Evolutionary conservation across 1,284 basidiomycete genomes (phyloP).

Genomic region (Somion occarium): DNA sequence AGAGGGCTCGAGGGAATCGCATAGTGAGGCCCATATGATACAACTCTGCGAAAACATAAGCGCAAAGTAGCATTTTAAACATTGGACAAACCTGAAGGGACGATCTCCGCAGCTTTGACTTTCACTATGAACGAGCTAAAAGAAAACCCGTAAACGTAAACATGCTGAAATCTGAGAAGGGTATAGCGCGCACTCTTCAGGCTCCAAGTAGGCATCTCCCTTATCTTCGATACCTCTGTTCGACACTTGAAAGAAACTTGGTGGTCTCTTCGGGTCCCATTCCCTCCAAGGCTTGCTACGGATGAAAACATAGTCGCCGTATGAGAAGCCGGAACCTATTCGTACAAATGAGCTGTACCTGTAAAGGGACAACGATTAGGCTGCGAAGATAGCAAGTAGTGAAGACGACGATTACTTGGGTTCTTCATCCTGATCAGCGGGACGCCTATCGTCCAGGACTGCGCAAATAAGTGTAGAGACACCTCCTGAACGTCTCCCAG

Average conservation of each 20-base stretch:
- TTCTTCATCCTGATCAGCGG: constrained; percentile 50
- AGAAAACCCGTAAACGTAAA: background rate
- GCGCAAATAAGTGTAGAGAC: constrained; percentile 78
- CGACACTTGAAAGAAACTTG: constrained; percentile 55
- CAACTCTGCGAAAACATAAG: constrained; percentile 41
- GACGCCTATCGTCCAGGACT: constrained; percentile 62
- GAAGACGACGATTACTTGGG: constrained; percentile 44
- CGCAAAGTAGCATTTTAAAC: background rate
- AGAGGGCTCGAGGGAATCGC: constrained; percentile 84
- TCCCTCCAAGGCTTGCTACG: constrained; percentile 71
- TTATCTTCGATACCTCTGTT: constrained; percentile 67
- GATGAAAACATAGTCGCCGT: constrained; percentile 80
- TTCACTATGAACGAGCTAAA: constrained; percentile 81
- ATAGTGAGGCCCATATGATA: constrained; percentile 76
- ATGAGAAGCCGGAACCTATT: constrained; percentile 83
- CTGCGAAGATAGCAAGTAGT: constrained; percentile 8
- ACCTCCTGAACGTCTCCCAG: constrained; percentile 69
- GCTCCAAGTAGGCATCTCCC: constrained; percentile 77
- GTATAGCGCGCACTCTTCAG: constrained; percentile 56
- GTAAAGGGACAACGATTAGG: background rate
- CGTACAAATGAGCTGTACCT: constrained; percentile 81
- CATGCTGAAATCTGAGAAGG: constrained; percentile 1
- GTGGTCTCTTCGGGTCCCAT: constrained; percentile 63
- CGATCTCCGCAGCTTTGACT: constrained; percentile 89
- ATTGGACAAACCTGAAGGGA: constrained; percentile 60